Evolutionary conservation across 345 rosid genomes (phyloP).

Genomic region (Citrus glauca): DNA sequence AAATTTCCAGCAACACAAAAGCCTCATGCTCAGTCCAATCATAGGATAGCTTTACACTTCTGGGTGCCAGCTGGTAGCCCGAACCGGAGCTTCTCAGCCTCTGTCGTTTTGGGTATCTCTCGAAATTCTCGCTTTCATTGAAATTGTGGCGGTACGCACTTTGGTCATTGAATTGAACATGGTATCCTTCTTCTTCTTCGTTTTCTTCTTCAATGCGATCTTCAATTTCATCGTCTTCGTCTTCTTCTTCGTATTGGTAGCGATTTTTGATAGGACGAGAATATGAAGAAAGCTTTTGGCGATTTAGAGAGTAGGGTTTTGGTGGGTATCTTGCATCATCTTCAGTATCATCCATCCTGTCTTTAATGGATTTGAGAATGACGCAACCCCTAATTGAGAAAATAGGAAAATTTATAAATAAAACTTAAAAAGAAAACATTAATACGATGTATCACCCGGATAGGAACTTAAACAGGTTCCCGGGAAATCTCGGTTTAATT

Average conservation of each 20-base stretch:
- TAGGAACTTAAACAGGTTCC: background rate
- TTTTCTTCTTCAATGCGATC: constrained; percentile 18
- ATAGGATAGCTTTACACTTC: constrained; percentile 9
- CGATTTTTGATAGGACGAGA: constrained; percentile 17
- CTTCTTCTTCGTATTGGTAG: constrained; percentile 22
- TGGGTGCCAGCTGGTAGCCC: constrained; percentile 26
- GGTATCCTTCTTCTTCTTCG: constrained; percentile 16
- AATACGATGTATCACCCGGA: background rate
- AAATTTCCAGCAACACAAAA: constrained; percentile 44
- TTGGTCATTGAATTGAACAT: constrained; percentile 3
- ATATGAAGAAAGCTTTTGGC: constrained; percentile 18
- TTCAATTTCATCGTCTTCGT: constrained; percentile 16
- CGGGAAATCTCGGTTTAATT: background rate
- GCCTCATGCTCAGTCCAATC: constrained; percentile 42
- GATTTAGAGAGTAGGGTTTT: constrained; percentile 29
- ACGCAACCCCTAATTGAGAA: background rate
- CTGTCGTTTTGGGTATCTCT: constrained; percentile 37
- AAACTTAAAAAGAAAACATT: background rate
- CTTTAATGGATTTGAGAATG: background rate
- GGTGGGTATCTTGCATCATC: constrained; percentile 27
- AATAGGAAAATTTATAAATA: background rate
- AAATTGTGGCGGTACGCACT: constrained; percentile 15
- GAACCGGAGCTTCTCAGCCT: constrained; percentile 25
- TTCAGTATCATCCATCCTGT: constrained; percentile 22
- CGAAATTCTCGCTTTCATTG: constrained; percentile 24